Percentiles rank a stretch among this genome's conserved stretches.
Evolutionary conservation across 768 basidiomycete species (phyloP).

Genomic region (Russula lepida): DNA sequence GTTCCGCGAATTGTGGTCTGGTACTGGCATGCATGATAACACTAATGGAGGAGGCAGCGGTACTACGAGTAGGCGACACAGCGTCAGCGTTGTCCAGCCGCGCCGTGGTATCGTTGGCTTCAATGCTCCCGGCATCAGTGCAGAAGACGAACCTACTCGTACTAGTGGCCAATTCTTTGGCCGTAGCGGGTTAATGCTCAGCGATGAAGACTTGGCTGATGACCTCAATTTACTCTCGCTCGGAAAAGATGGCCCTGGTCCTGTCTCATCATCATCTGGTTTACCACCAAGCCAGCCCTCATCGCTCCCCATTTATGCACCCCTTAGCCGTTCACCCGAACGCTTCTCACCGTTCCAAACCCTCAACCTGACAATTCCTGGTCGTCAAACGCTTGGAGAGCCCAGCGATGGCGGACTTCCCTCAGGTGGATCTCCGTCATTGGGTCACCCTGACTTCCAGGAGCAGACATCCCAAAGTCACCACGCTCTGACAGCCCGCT

Average conservation of each 20-base stretch:
- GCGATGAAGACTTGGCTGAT: conserved; percentile 73
- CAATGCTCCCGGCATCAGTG: conserved; percentile 45
- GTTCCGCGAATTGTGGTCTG: conserved; percentile 67
- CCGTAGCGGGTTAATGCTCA: conserved; percentile 56
- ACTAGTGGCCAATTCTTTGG: conserved; percentile 29
- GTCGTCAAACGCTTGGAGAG: conserved; percentile 45
- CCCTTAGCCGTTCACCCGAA: conserved; percentile 51
- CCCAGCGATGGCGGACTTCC: conserved; percentile 57
- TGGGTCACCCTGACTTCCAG: conserved; percentile 39
- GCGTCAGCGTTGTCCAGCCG: conserved; percentile 76
- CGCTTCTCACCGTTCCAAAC: conserved; percentile 47
- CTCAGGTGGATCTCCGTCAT: conserved; percentile 40
- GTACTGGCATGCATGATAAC: conserved; percentile 55
- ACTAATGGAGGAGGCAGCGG: conserved; percentile 66
- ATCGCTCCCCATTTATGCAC: conserved; percentile 70
- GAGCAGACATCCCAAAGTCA: conserved; percentile 27
- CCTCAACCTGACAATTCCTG: conserved; percentile 54
- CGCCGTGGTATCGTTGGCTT: conserved; percentile 62
- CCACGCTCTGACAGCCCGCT: conserved; percentile 45
- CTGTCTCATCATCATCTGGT: conserved; percentile 32
- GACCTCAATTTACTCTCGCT: conserved; percentile 59
- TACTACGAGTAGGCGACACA: conserved; percentile 74
- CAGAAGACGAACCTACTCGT: conserved; percentile 33
- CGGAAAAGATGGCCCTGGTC: conserved; percentile 35
- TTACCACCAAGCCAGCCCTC: conserved; percentile 59